These are phyloP conservation scores for Xylaria digitata DNA, from an alignment of 2,329 filamentous ascomycete genomes.

Conservation along the genomic window DNA sequence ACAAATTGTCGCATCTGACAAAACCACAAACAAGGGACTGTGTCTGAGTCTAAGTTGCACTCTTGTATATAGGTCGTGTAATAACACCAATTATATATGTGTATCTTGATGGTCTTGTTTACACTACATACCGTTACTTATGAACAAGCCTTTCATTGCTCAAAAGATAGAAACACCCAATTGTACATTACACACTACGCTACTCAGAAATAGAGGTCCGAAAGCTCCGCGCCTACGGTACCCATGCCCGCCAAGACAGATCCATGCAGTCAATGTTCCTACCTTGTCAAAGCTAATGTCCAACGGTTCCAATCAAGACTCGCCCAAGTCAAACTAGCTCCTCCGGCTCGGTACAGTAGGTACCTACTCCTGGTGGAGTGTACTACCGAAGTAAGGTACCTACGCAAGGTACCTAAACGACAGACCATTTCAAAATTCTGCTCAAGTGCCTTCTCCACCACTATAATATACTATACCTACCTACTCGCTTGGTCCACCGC, in stretches of 20 bases:
- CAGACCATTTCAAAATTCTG: slow-evolving; percentile 13
- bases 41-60: too few relatives aligned
- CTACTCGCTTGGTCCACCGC: neutral
- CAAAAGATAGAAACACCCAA: neutral
- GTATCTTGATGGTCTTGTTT: too few relatives aligned
- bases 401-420: neutral
- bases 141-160: too few relatives aligned
- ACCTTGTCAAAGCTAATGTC: slow-evolving; percentile 26
- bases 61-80: too few relatives aligned
- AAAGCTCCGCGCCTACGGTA: slow-evolving; percentile 27
- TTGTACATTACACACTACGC: neutral
- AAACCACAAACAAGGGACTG: neutral
- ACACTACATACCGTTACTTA: too few relatives aligned
- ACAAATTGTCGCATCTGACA: neutral
- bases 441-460: slow-evolving; percentile 1
- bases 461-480: neutral
- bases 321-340: slow-evolving; percentile 10
- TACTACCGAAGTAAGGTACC: too few relatives aligned
- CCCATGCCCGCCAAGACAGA: slow-evolving; percentile 31
- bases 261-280: slow-evolving; percentile 19
- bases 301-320: slow-evolving; percentile 34
- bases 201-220: slow-evolving; percentile 11
- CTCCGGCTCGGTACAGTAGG: slow-evolving; percentile 23
- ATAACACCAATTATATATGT: too few relatives aligned
- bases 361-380: neutral